Evolutionary conservation across 306 rosid species (phyloP).

Genomic region (Benincasa hispida): DNA sequence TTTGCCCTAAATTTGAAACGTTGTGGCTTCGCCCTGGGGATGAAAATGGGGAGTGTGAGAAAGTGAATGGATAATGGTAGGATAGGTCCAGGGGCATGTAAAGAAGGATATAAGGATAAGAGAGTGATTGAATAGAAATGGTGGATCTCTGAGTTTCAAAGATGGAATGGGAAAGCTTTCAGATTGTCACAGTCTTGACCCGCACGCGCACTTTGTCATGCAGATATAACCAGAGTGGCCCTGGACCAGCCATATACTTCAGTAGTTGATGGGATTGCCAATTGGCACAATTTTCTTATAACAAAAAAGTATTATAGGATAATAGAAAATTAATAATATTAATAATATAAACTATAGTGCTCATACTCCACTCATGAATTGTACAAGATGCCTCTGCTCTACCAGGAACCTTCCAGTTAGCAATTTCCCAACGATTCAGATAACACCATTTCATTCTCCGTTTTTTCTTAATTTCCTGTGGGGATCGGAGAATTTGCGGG

Average conservation of each 20-base stretch:
- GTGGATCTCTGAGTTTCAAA: neutral
- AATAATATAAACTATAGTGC: too few species aligned
- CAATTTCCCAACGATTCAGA: neutral
- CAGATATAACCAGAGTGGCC: neutral
- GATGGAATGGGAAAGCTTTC: neutral
- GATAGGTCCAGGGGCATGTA: neutral
- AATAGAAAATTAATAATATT: too few species aligned
- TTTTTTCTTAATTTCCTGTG: too few species aligned
- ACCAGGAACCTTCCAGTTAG: too few species aligned
- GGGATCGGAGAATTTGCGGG: too few species aligned
- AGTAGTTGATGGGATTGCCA: neutral
- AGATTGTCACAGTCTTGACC: neutral
- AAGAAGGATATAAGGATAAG: neutral
- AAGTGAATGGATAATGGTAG: conserved; percentile 1
- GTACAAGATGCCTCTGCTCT: neutral
- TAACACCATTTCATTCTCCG: too few species aligned
- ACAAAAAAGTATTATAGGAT: neutral
- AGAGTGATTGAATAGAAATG: neutral
- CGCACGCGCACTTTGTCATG: conserved; percentile 3
- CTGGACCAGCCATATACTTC: neutral
- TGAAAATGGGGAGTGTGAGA: neutral
- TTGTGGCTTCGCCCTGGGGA: too few species aligned
- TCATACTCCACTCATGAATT: neutral
- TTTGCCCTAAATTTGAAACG: too few species aligned
- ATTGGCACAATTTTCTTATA: neutral